phyloP scores from a whole-genome alignment of 495 filamentous ascomycete species.

The Tetracladium setigerum region DNA sequence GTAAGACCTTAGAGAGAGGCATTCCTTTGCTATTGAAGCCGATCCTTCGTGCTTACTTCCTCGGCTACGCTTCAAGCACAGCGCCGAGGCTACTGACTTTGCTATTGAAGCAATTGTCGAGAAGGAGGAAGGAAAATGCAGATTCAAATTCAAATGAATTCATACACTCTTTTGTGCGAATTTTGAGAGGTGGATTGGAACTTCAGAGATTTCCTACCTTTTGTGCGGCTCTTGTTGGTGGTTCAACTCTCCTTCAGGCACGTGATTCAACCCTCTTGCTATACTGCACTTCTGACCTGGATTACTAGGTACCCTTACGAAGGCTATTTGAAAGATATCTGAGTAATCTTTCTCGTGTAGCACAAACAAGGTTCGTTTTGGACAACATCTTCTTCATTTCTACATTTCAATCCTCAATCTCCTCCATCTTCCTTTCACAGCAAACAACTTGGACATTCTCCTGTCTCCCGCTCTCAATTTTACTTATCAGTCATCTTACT shows the following conservation, averaged over 20 bases:
- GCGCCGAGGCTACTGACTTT: constrained; percentile 57
- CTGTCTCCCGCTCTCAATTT: not conserved
- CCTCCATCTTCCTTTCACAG: not conserved
- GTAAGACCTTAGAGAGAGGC: not conserved
- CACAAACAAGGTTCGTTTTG: constrained; percentile 25
- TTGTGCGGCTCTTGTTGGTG: constrained; percentile 69
- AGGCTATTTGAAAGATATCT: constrained; percentile 18
- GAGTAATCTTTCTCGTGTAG: constrained; percentile 20
- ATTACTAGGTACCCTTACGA: constrained; percentile 24
- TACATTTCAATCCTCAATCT: not conserved
- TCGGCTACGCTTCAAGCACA: constrained; percentile 68
- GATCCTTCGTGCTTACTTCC: constrained; percentile 62
- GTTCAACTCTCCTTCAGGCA: constrained; percentile 66
- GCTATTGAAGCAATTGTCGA: constrained; percentile 39
- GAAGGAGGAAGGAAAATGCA: constrained; percentile 37
- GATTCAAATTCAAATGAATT: constrained; percentile 30
- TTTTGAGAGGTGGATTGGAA: constrained; percentile 39
- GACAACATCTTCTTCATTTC: not conserved
- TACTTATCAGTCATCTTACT: not conserved
- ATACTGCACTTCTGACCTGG: not conserved
- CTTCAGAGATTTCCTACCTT: constrained; percentile 70
- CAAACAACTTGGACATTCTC: not conserved
- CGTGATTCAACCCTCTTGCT: constrained; percentile 14
- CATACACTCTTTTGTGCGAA: constrained; percentile 29
- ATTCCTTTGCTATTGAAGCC: constrained; percentile 43